Evolutionary conservation across 2,329 filamentous ascomycete species (phyloP), one percentile per base, ranked within the genome.

Genomic region (Fusarium piperis): DNA sequence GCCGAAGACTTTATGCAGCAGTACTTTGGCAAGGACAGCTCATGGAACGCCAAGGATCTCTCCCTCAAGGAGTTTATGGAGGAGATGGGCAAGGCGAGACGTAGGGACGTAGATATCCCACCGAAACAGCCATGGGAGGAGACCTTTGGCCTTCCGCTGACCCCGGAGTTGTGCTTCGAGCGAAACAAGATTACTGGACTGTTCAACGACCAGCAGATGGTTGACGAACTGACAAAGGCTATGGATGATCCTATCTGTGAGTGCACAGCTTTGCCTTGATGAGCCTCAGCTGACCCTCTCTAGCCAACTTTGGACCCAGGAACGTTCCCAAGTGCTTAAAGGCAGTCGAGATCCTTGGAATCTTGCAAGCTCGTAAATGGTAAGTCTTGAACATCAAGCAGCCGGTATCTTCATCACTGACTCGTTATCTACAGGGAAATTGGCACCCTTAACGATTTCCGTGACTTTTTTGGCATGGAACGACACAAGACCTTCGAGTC

Each of bases 391-490:
- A 10, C 15, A 12, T 10, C 9, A 26, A 6, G 6, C 2, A 8
- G 12, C 16, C 18, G 11, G 3, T 0, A 23, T n/a, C 2, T 9
- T 15, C 6, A 13, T 18, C 12, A 15, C 46, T 53, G 9, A 53
- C 48, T 16, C 6, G 3, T 10, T 8, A 18, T n/a, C 23, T 48
- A 1, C 2, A 55, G 52, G 89, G 85, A 87, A 53, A 80, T 88
- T 7, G 87, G 86, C 5, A 87, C 87, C 0, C 80, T 91, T 62
- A 91, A 91, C 67, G 89, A 91, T 77, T 90, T 91, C 79, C 83
- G 89, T 52, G 85, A 89, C 68, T 88, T 89, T 80, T 91, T 91
- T 70, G 83, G 84, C 16, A 79, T 91, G 52, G 85, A 87, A 73
- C 81, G 84, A 0, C 85, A 91, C 68, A 81, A 83, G 4, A 87